Evolutionary conservation across 2,329 filamentous ascomycete species (phyloP).

Genomic region (Didymosphaeria variabile): DNA sequence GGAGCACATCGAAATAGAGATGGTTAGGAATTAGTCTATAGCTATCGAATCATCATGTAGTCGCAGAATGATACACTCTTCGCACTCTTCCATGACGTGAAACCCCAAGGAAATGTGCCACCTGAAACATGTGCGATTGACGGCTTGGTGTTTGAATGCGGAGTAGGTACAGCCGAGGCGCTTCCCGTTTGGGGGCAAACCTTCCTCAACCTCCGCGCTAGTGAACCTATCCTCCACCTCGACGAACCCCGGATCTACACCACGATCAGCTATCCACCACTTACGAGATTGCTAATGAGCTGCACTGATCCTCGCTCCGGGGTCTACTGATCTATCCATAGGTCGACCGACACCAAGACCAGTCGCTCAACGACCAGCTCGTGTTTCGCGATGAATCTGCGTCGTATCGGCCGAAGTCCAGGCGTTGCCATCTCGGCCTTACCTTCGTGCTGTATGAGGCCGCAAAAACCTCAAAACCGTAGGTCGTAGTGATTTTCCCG

Average conservation of each 20-base stretch:
- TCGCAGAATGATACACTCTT: background rate
- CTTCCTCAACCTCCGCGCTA: background rate
- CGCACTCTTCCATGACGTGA: background rate
- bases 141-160: background rate
- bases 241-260: background rate
- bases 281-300: background rate
- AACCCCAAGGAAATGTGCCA: background rate
- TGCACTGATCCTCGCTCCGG: background rate
- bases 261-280: background rate
- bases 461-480: background rate
- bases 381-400: background rate
- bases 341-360: background rate
- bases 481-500: background rate
- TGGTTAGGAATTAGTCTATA: background rate
- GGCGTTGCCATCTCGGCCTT: background rate
- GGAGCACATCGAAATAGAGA: background rate
- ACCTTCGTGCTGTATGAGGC: background rate
- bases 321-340: background rate
- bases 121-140: background rate
- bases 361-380: background rate
- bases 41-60: background rate
- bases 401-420: background rate
- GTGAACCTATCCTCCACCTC: background rate
- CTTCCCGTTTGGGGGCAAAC: background rate
- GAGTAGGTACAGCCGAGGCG: conserved; percentile 4